A percentile compares a stretch with the other conserved stretches of the same genome.
Evolutionary conservation across 352 stramenopile species (phyloP).

Genomic region (Pythium chondricola): DNA sequence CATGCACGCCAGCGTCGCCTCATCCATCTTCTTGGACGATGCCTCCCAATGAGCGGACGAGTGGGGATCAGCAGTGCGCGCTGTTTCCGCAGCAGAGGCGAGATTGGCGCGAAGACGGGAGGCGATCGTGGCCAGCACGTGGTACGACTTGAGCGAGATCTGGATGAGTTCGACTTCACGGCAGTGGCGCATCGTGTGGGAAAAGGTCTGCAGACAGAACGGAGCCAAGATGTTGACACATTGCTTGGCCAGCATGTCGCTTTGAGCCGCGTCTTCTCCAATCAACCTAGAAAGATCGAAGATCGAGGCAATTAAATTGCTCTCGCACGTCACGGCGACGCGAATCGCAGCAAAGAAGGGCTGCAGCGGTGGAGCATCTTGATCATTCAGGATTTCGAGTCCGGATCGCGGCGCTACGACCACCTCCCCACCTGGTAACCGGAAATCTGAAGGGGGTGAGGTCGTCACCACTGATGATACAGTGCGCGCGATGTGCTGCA

Average conservation of each 20-base stretch:
- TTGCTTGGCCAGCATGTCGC: constrained; percentile 41
- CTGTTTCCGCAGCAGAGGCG: neutral
- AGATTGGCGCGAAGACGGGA: constrained; percentile 61
- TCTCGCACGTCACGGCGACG: constrained; percentile 63
- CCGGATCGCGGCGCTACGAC: constrained; percentile 43
- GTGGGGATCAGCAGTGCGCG: constrained; percentile 5
- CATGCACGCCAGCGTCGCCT: constrained; percentile 68
- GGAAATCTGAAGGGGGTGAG: constrained; percentile 69
- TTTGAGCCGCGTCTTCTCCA: constrained; percentile 31
- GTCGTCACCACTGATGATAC: constrained; percentile 77
- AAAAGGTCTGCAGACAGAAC: constrained; percentile 65
- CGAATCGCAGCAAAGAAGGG: constrained; percentile 79
- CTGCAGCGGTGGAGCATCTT: constrained; percentile 69
- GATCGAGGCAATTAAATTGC: constrained; percentile 65
- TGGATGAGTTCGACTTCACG: constrained; percentile 78
- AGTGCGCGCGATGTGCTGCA: constrained; percentile 53
- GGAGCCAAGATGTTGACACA: constrained; percentile 63
- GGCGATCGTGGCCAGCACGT: constrained; percentile 70
- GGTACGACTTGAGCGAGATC: constrained; percentile 81
- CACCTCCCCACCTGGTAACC: constrained; percentile 30
- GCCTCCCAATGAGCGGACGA: constrained; percentile 23
- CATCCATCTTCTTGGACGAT: constrained; percentile 56
- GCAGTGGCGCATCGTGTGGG: constrained; percentile 72
- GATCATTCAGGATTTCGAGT: constrained; percentile 77
- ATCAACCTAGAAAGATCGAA: constrained; percentile 64